Conservation (phyloP, 192 early-diverging fungal genomes). For the Podila epigama region DNA sequence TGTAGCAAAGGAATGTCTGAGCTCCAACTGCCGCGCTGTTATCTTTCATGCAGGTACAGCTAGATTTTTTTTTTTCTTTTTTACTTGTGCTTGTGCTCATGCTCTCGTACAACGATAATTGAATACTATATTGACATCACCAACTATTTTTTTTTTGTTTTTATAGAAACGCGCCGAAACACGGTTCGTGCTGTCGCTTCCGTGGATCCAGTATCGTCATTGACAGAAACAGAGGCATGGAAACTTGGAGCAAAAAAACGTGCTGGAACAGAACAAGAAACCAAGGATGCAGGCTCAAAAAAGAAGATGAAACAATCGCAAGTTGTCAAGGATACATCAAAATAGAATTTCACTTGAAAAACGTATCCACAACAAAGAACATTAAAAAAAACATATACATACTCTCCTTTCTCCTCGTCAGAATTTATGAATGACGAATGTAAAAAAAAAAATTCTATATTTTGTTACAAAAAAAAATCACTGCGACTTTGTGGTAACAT, state of each 20-base stretch:
- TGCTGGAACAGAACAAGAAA: neutral
- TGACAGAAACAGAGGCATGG: conserved; percentile 52
- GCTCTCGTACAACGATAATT: too few relatives aligned
- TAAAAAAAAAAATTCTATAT: conserved; percentile 6
- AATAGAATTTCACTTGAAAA: too few relatives aligned
- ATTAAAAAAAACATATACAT: neutral
- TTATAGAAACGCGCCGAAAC: conserved; percentile 58
- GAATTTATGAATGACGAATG: neutral
- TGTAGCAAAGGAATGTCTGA: conserved; percentile 59
- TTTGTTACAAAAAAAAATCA: neutral
- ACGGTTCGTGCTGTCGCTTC: conserved; percentile 56
- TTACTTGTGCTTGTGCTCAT: neutral
- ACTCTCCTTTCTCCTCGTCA: neutral
- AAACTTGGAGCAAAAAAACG: conserved; percentile 48
- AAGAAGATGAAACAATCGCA: conserved; percentile 12
- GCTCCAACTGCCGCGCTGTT: conserved; percentile 62
- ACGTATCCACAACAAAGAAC: too few relatives aligned
- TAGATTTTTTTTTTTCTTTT: neutral
- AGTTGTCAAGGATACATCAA: too few relatives aligned
- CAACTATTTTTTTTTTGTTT: too few relatives aligned
- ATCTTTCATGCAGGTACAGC: conserved; percentile 60
- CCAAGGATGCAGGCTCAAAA: conserved; percentile 5
- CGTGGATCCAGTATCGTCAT: conserved; percentile 44
- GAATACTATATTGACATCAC: too few relatives aligned
- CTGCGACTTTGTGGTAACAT: neutral